phyloP scores from a whole-genome alignment of 2,329 filamentous ascomycete genomes.

The Fusarium sambucinum region DNA sequence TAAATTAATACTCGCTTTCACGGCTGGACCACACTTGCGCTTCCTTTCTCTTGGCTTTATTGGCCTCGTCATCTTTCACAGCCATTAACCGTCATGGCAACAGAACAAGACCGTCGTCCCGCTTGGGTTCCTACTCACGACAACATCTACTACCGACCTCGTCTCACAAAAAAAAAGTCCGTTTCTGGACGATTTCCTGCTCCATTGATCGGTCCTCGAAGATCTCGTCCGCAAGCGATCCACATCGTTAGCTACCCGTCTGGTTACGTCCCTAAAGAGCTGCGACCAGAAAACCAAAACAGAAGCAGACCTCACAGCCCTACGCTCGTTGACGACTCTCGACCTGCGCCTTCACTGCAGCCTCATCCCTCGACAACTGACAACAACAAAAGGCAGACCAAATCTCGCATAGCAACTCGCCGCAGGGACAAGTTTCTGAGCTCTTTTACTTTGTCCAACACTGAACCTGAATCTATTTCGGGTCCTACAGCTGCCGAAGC shows the following conservation, averaged over 20 bases:
- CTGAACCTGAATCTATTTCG: constrained; percentile 29
- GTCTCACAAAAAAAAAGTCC: constrained; percentile 43
- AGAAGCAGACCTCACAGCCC: constrained; percentile 36
- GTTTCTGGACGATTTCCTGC: constrained; percentile 49
- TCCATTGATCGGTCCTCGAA: constrained; percentile 56
- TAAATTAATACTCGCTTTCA: constrained; percentile 24
- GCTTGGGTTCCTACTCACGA: constrained; percentile 46
- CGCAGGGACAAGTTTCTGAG: constrained; percentile 37
- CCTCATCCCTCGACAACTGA: constrained; percentile 23
- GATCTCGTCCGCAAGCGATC: constrained; percentile 57
- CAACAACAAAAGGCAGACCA: constrained; percentile 46
- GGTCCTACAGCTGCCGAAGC: constrained; percentile 30
- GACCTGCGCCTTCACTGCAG: constrained; percentile 41
- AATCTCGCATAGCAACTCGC: constrained; percentile 18
- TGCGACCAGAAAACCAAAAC: constrained; percentile 48
- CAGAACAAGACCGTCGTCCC: constrained; percentile 39
- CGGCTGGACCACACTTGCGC: constrained; percentile 39
- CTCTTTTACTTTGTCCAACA: constrained; percentile 18
- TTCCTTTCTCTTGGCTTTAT: constrained; percentile 37
- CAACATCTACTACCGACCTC: constrained; percentile 48
- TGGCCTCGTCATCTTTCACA: constrained; percentile 42
- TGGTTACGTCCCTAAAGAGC: constrained; percentile 60
- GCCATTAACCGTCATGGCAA: constrained; percentile 46
- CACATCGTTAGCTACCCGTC: constrained; percentile 58
- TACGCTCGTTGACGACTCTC: constrained; percentile 20